Conservation (phyloP, 768 basidiomycete species). For the Saitozyma sp. region DNA sequence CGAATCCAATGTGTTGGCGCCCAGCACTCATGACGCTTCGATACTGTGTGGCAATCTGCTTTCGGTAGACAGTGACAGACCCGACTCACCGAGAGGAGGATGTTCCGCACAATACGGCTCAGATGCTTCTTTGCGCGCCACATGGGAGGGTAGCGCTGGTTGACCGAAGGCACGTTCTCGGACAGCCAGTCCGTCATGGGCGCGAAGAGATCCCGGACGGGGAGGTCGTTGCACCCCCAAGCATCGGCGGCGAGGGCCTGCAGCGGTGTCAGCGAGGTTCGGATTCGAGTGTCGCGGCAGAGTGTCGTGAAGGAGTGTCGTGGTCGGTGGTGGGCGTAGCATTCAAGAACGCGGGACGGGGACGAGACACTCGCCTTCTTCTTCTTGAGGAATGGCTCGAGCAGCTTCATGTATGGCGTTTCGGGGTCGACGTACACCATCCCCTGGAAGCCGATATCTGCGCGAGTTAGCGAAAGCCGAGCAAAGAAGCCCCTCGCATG, state of each 20-base stretch:
- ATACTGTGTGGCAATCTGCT: neutral
- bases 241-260: slow-evolving; percentile 61
- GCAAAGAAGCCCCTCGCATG: neutral
- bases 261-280: too few species aligned
- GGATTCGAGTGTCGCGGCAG: too few species aligned
- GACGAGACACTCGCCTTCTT: slow-evolving; percentile 58
- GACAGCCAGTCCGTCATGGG: slow-evolving; percentile 62
- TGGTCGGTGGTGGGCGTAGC: too few species aligned
- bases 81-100: slow-evolving; percentile 64
- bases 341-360: too few species aligned
- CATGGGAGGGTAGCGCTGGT: slow-evolving; percentile 50
- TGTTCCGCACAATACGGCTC: slow-evolving; percentile 63
- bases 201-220: slow-evolving; percentile 63
- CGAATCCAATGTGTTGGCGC: neutral
- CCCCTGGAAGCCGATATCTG: slow-evolving; percentile 61
- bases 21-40: too few species aligned
- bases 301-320: too few species aligned
- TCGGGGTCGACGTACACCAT: slow-evolving; percentile 71
- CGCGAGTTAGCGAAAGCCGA: neutral
- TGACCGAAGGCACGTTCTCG: slow-evolving; percentile 53
- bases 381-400: slow-evolving; percentile 70
- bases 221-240: slow-evolving; percentile 69
- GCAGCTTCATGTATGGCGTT: slow-evolving; percentile 70
- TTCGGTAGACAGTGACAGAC: neutral
- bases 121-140: slow-evolving; percentile 15